These are phyloP conservation scores for Evansstolkia leycettana DNA, from an alignment of 495 filamentous ascomycete genomes.

Conservation along the genomic window DNA sequence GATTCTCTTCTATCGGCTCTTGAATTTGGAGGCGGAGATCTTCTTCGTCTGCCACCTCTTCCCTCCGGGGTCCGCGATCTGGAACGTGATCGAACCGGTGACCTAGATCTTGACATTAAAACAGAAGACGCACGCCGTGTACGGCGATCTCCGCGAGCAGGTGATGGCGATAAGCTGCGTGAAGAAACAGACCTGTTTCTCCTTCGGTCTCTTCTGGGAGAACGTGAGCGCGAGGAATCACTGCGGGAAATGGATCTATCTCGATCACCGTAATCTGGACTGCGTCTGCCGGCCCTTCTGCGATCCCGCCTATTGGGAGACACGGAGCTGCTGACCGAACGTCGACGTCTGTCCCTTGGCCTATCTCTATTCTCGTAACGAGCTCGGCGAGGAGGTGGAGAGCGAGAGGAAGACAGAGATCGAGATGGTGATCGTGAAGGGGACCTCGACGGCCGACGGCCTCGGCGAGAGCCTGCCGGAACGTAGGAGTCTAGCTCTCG, in stretches of 20 bases:
- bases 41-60: conserved; percentile 18
- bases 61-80: conserved; percentile 15
- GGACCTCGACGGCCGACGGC: conserved; percentile 24
- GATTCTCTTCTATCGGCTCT: conserved; percentile 25
- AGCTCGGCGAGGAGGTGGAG: conserved; percentile 22
- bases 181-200: conserved; percentile 30
- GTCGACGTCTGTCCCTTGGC: conserved; percentile 18
- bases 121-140: conserved; percentile 19
- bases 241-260: conserved; percentile 35
- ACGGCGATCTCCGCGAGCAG: conserved; percentile 16
- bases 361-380: conserved; percentile 16
- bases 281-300: conserved; percentile 26
- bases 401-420: conserved; percentile 25
- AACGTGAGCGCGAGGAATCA: conserved; percentile 50
- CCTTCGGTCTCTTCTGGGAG: conserved; percentile 42
- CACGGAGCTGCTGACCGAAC: conserved; percentile 24
- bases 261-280: conserved; percentile 38
- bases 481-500: conserved; percentile 48
- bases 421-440: conserved; percentile 23
- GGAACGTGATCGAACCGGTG: conserved; percentile 36
- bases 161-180: conserved; percentile 32
- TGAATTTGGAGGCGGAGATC: conserved; percentile 31
- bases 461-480: conserved; percentile 26
- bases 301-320: conserved; percentile 25
- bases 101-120: conserved; percentile 28